Base-by-base conservation (phyloP, 345 rosid species). In the Aquilaria malaccensis region DNA sequence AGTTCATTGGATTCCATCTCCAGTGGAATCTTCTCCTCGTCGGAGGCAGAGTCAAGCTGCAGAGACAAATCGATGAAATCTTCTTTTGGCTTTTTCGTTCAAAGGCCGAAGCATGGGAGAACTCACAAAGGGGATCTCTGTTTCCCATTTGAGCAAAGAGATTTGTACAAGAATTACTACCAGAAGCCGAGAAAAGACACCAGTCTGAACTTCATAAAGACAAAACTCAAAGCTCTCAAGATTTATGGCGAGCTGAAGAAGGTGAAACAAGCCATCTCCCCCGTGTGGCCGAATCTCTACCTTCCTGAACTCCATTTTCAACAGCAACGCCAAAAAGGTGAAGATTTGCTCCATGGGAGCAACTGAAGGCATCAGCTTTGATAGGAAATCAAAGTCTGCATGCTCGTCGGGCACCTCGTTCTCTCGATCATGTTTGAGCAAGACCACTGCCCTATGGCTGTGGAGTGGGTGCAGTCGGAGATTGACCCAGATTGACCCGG, bases 211-310 rank as follows among this genome's bases (percentile, higher is more conserved):
- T 79, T 85, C 46, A 45, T 71, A 2, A 85, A 72, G 71, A 82
- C 84, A 1, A 89, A 83, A 67, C 72, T 80, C 29, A 65, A 76
- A 69, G 87, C 83, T 0, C 30, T 78, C 67, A 86, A 78, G 68
- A 75, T 89, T 50, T 70, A 76, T 52, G 73, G 81, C 1, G 89
- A 86, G 67, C 45, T 83, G 15, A 84, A 84, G 81, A 87, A 71
- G 65, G 78, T 78, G 53, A 90, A 87, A 87, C 87, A 91, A 56
- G 93, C 93, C 33, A 66, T 80, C 30, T 91, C 96, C 5, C 97
- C 97, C 72, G 22, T 22, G 22, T 22, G 22, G 22, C 22, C 1
- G 22, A 22, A 22, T 22, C 22, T 22, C 22, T 22, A 22, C 22
- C 22, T 22, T 22, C 22, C 22, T 22, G 22, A 22, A 22, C 22